Base-by-base conservation (phyloP, 1,284 basidiomycete genomes). In the Rhodofomes roseus region DNA sequence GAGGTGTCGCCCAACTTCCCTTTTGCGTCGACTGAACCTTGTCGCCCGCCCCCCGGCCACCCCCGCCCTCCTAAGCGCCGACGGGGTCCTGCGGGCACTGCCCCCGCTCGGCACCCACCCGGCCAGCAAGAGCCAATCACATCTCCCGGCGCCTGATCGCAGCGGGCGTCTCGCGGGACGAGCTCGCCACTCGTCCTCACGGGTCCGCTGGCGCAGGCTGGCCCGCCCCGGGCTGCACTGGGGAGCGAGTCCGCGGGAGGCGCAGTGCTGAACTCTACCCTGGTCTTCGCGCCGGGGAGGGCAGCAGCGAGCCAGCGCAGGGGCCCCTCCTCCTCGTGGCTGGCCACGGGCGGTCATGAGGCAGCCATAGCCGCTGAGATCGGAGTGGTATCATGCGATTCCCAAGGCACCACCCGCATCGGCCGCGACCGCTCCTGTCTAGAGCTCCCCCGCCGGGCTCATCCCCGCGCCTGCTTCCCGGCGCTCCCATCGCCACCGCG, bases 281-380 rank as follows among this genome's bases (percentile, higher is more conserved):
- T 54, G 61, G 63, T 58, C 63, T 60, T 43, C 62, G 57, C 54
- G 44, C 16, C 40, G 25, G 39, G 54, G 41, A 40, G 48, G 60
- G 59, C 46, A 64, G 55, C 46, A 39, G 51, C 40, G 58, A 53
- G 44, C 65, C 66, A 31, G 14, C 18, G 14, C 44, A 62, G 66
- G 22, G 18, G 50, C 58, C 48, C 39, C 43, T 48, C 62, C 58
- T 61, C 65, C 68, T 66, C 66, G 66, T 66, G 66, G 64, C 60
- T 54, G 44, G 60, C 62, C 50, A 43, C 54, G 37, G 25, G 52
- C 59, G 55, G 66, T 69, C 69, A 68, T 65, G 66, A 67, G 68
- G 65, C 59, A 56, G 59, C 58, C 65, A 71, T 64, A 72, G 72
- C 72, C 72, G 72, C 72, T 69, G 65, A 69, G 69, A 72, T 73